These are phyloP conservation scores for Fusarium paranaense DNA, from an alignment of 2,329 filamentous ascomycete species.

Conservation along the genomic window DNA sequence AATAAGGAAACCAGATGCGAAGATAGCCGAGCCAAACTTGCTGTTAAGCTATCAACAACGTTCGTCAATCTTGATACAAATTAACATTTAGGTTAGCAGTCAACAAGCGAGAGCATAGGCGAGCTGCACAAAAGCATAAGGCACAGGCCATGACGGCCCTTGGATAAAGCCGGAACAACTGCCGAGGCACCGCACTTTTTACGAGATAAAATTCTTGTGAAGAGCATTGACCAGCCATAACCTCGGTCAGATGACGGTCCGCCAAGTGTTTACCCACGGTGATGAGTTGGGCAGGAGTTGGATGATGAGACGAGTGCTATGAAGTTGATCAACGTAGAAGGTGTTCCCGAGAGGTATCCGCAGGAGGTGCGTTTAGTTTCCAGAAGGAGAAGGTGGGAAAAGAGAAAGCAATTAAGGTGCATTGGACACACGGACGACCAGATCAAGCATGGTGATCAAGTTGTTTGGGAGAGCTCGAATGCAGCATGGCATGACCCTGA, in stretches of 20 bases:
- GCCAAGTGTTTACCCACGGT: neutral
- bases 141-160: neutral
- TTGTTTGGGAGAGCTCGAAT: neutral
- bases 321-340: neutral
- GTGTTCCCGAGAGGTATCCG: neutral
- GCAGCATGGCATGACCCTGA: neutral
- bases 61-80: neutral
- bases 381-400: neutral
- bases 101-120: neutral
- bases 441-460: neutral
- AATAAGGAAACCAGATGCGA: neutral
- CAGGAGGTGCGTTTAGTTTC: neutral
- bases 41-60: neutral
- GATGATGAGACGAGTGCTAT: neutral
- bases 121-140: neutral
- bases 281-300: neutral
- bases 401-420: neutral
- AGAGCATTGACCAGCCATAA: neutral
- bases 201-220: neutral
- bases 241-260: neutral
- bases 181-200: neutral
- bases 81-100: neutral
- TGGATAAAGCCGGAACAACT: neutral
- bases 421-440: neutral
- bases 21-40: neutral